Conservation (phyloP, 495 filamentous ascomycete species). For the Penicillium flavigenum region DNA sequence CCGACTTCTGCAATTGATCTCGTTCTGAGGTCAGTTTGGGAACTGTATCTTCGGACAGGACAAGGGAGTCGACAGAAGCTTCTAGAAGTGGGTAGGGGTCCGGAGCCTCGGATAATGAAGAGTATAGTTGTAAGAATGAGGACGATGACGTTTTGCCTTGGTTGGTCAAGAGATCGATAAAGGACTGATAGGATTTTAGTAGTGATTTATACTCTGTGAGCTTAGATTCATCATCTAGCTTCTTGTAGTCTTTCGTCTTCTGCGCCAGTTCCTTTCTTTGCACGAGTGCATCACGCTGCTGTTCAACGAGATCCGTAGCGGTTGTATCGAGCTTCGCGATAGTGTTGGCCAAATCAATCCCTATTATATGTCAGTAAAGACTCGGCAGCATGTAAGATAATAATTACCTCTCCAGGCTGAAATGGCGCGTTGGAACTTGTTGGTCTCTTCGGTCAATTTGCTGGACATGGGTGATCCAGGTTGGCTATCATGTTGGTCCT, state of each 20-base stretch:
- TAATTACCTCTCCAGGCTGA: constrained; percentile 88
- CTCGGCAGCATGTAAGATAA: constrained; percentile 8
- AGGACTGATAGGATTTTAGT: constrained; percentile 94
- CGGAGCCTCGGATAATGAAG: constrained; percentile 88
- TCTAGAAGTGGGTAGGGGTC: constrained; percentile 97
- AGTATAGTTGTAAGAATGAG: constrained; percentile 89
- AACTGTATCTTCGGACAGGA: constrained; percentile 84
- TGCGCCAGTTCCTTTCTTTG: constrained; percentile 96
- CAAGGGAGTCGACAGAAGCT: constrained; percentile 90
- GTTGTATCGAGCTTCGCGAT: constrained; percentile 86
- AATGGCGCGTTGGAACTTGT: constrained; percentile 94
- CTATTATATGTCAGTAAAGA: constrained; percentile 45
- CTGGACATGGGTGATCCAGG: constrained; percentile 21
- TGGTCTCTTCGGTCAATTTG: constrained; percentile 58
- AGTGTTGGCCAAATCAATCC: constrained; percentile 82
- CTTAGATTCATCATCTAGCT: constrained; percentile 88
- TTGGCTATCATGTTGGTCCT: constrained; percentile 34
- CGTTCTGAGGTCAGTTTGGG: constrained; percentile 87
- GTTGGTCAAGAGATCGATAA: constrained; percentile 93
- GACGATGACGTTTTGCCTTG: constrained; percentile 90
- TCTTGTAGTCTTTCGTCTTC: constrained; percentile 97
- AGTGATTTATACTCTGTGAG: constrained; percentile 83
- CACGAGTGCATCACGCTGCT: constrained; percentile 87
- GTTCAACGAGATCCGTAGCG: constrained; percentile 86
- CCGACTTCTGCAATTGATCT: constrained; percentile 74